phyloP scores from a whole-genome alignment of 345 rosid genomes.

The Orychophragmus violaceus region DNA sequence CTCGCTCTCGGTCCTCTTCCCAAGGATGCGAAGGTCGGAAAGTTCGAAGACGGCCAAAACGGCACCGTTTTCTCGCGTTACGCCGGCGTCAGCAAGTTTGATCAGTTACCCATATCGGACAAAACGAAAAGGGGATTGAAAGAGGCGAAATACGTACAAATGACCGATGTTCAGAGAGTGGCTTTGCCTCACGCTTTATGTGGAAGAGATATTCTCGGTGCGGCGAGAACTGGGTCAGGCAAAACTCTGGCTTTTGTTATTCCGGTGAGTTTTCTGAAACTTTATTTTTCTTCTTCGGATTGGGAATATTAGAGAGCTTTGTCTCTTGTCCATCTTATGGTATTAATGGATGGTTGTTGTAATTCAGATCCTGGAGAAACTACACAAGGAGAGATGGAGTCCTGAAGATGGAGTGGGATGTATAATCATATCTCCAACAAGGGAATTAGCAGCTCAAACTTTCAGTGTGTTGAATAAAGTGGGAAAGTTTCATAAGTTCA shows the following conservation, averaged over 20 bases:
- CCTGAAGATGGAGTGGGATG: conserved; percentile 90
- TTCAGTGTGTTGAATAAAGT: conserved; percentile 68
- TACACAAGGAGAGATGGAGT: conserved; percentile 78
- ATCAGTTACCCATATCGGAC: conserved; percentile 69
- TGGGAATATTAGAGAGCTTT: neutral
- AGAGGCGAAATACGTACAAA: conserved; percentile 41
- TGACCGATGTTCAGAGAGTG: conserved; percentile 88
- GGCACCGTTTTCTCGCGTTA: conserved; percentile 49
- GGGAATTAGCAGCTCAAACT: conserved; percentile 82
- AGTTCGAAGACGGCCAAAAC: conserved; percentile 31
- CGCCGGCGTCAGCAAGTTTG: conserved; percentile 52
- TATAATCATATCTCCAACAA: conserved; percentile 86
- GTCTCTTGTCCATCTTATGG: neutral
- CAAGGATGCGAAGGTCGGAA: conserved; percentile 46
- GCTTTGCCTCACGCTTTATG: conserved; percentile 83
- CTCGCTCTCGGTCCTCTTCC: conserved; percentile 49
- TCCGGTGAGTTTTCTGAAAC: conserved; percentile 48
- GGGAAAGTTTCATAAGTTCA: conserved; percentile 73
- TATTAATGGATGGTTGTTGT: neutral
- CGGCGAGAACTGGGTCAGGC: conserved; percentile 94
- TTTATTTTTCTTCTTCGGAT: neutral
- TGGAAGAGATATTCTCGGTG: conserved; percentile 86
- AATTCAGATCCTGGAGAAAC: conserved; percentile 67
- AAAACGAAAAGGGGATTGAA: conserved; percentile 64
- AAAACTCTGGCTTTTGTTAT: conserved; percentile 88